A percentile compares a stretch with the other conserved stretches of the same genome.
phyloP scores from a whole-genome alignment of 2,329 filamentous ascomycete species.

The Chalaropsis thielavioides region DNA sequence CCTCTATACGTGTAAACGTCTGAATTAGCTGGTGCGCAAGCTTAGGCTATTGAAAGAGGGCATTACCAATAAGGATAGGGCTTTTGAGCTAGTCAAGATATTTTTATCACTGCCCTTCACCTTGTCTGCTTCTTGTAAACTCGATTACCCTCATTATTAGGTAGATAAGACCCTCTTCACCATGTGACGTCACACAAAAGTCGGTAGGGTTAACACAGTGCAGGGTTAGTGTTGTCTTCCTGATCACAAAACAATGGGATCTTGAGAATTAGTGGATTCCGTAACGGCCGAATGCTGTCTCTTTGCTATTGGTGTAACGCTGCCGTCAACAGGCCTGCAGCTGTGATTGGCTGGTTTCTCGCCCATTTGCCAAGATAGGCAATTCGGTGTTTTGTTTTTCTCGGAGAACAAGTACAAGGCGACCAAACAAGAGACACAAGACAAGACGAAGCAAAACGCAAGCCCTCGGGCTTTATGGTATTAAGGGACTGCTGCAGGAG shows the following conservation, averaged over 20 bases:
- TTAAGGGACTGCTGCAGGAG: slow-evolving; percentile 2
- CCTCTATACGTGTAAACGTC: too few species aligned
- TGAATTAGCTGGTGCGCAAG: too few species aligned
- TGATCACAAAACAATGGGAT: neutral
- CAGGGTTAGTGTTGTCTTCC: neutral
- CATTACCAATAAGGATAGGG: too few species aligned
- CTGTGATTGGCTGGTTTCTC: neutral
- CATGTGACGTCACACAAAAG: neutral
- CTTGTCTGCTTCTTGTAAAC: too few species aligned
- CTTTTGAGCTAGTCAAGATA: too few species aligned
- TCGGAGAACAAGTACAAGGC: neutral
- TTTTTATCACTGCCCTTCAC: too few species aligned
- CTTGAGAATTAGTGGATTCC: neutral
- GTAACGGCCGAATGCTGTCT: neutral
- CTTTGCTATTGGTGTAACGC: neutral
- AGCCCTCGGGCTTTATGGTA: neutral
- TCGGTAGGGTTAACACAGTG: neutral
- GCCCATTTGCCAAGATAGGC: neutral
- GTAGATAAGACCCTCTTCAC: neutral
- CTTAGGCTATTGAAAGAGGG: too few species aligned
- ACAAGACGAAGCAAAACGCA: neutral
- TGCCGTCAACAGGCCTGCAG: neutral
- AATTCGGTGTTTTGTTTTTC: neutral
- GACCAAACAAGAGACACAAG: neutral
- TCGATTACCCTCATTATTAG: too few species aligned